Conservation (phyloP, 208 protist species). For the Acanthamoeba lenticulata region DNA sequence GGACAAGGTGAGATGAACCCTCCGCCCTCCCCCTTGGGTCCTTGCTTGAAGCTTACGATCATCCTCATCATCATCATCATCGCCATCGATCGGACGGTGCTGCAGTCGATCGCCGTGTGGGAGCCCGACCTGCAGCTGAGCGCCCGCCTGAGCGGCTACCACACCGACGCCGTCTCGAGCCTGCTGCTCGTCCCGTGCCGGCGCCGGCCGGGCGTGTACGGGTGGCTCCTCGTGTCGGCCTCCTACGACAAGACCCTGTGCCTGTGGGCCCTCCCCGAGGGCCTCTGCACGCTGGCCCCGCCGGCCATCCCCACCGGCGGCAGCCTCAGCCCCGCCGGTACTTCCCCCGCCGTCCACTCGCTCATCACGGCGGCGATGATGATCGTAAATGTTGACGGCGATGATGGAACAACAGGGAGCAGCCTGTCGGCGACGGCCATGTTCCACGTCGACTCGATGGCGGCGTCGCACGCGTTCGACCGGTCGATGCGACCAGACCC, state of each 20-base stretch:
- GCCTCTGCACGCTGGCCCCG: neutral
- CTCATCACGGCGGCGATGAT: too few relatives aligned
- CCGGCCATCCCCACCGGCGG: neutral
- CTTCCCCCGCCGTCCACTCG: neutral
- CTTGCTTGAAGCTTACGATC: too few relatives aligned
- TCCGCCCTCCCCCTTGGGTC: too few relatives aligned
- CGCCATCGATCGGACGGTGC: too few relatives aligned
- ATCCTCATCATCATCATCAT: too few relatives aligned
- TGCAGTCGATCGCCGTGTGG: conserved; percentile 22
- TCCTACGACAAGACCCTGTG: conserved; percentile 44
- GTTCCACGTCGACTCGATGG: neutral
- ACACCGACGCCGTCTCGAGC: conserved; percentile 40
- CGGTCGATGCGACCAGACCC: conserved; percentile 13
- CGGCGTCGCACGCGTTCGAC: neutral
- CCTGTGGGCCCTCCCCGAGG: conserved; percentile 18
- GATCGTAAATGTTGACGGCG: too few relatives aligned
- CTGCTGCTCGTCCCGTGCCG: neutral
- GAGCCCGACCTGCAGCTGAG: neutral
- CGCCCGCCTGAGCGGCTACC: neutral
- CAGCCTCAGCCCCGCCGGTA: neutral
- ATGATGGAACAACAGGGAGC: too few relatives aligned
- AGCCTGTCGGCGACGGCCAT: neutral
- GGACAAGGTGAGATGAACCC: too few relatives aligned
- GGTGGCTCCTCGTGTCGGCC: conserved; percentile 15
- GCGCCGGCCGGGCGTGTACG: neutral